Base-by-base conservation (phyloP, 2,329 filamentous ascomycete genomes). In the Dactylella cylindrospora region DNA sequence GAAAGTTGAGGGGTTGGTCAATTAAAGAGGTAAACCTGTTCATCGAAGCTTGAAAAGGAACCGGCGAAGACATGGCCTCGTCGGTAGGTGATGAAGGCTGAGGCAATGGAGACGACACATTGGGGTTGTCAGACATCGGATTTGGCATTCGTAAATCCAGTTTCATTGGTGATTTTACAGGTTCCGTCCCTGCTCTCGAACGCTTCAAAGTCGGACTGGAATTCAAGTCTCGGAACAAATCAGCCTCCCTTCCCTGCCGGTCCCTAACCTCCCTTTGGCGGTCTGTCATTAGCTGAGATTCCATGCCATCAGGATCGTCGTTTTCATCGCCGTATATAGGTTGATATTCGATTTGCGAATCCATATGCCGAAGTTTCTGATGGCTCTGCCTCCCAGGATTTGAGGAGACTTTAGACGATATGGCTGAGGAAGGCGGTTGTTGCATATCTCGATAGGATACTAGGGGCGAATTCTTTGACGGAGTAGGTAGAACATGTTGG, bases 261-360 rank as follows among this genome's bases (percentile, higher is more conserved):
- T 88, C 83, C 38, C 83, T 80, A 33, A 91, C 82, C 68, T 95
- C 88, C 68, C 79, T 84, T 71, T 95, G 89, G 35, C 83, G 80
- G 28, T 90, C 86, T 0, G 89, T 95, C 41, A 95, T 75, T 13
- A 84, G 73, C 67, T 93, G 88, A 0, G 86, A 88, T 10, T 74
- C 72, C 3, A 77, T 73, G 2, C 78, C 71, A 1, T 73, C 74
- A 0, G 78, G 76, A 0, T 84, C 81, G 9, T 83, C 35, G 12
- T 47, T 81, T 23, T 80, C 79, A 19, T 64, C 50, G 2, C 13
- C 49, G 20, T 50, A 54, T 39, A 91, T 84, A 0, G 82, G 75
- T 2, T 84, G 81, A 68, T 93, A 93, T 35, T 87, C 79, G 20
- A 94, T 79, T 69, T 94, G 89, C 0, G 88, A 94, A 72, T 94